A percentile compares a stretch with the other conserved stretches of the same genome.
Evolutionary conservation across 352 stramenopile genomes (phyloP).

Genomic region (Globisporangium paroecandrum): DNA sequence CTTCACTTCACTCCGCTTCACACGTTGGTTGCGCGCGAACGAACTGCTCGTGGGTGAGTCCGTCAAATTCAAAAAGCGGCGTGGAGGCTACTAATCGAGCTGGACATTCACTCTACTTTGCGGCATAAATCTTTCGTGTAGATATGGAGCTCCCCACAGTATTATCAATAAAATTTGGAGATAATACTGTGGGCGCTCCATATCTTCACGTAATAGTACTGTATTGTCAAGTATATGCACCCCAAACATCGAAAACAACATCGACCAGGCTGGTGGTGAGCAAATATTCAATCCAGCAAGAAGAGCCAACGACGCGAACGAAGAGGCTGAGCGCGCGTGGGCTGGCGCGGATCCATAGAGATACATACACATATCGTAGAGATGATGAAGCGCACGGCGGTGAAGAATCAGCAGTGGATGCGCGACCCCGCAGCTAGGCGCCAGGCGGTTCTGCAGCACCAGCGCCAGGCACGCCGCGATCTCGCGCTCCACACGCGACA

Average conservation of each 20-base stretch:
- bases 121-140: not conserved
- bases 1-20: too few relatives aligned
- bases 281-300: not conserved
- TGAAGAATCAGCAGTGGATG: slow-evolving; percentile 71
- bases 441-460: slow-evolving; percentile 52
- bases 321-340: not conserved
- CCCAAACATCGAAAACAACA: not conserved
- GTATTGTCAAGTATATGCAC: not conserved
- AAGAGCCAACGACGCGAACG: not conserved
- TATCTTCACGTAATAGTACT: not conserved
- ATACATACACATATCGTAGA: not conserved
- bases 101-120: not conserved
- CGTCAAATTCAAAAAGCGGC: not conserved
- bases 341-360: not conserved
- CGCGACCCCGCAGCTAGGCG: slow-evolving; percentile 56
- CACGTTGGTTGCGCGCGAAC: not conserved
- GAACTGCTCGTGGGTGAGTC: not conserved
- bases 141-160: too few relatives aligned
- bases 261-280: not conserved
- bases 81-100: not conserved
- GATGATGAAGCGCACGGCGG: slow-evolving; percentile 38
- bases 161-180: too few relatives aligned
- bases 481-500: slow-evolving; percentile 74
- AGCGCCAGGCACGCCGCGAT: slow-evolving; percentile 73
- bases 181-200: too few relatives aligned